Evolutionary conservation across 768 basidiomycete species (phyloP).

Genomic region (Pisolithus tinctorius): DNA sequence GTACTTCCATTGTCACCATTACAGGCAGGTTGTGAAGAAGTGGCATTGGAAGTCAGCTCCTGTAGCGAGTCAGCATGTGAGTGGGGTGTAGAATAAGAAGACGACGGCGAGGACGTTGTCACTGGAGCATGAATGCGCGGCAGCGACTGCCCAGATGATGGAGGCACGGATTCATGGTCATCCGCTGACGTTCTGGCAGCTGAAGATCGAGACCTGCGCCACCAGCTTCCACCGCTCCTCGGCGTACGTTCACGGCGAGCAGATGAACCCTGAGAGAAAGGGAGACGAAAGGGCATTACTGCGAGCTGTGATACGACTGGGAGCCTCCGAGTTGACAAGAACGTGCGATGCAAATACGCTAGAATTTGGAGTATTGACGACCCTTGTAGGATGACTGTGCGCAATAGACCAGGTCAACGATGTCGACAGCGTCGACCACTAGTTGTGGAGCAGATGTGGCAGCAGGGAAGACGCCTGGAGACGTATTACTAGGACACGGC

Average conservation of each 20-base stretch:
- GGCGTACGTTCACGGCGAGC: slow-evolving; percentile 32
- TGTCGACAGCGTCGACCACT: not conserved
- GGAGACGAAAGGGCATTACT: slow-evolving; percentile 25
- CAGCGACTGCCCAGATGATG: not conserved
- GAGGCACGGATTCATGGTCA: slow-evolving; percentile 12
- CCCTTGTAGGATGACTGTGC: not conserved
- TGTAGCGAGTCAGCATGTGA: not conserved
- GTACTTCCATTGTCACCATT: slow-evolving; percentile 14
- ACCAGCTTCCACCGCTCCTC: slow-evolving; percentile 55
- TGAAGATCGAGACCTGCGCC: slow-evolving; percentile 79
- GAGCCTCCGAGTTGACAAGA: not conserved
- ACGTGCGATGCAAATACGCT: not conserved
- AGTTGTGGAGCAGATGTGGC: too few relatives aligned
- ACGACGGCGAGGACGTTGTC: not conserved
- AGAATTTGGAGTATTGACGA: not conserved
- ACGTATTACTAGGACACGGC: too few relatives aligned
- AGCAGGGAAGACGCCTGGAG: too few relatives aligned
- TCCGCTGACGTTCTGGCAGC: slow-evolving; percentile 43
- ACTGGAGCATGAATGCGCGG: not conserved
- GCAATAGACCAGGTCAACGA: not conserved
- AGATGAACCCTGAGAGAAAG: slow-evolving; percentile 23
- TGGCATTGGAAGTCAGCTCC: not conserved
- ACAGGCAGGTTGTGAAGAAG: slow-evolving; percentile 8
- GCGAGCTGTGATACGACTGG: not conserved
- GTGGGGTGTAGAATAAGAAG: not conserved